Percentiles rank a stretch among this genome's conserved stretches.
Evolutionary conservation across 2,329 filamentous ascomycete species (phyloP).

Genomic region (Pestalotiopsis sp.): DNA sequence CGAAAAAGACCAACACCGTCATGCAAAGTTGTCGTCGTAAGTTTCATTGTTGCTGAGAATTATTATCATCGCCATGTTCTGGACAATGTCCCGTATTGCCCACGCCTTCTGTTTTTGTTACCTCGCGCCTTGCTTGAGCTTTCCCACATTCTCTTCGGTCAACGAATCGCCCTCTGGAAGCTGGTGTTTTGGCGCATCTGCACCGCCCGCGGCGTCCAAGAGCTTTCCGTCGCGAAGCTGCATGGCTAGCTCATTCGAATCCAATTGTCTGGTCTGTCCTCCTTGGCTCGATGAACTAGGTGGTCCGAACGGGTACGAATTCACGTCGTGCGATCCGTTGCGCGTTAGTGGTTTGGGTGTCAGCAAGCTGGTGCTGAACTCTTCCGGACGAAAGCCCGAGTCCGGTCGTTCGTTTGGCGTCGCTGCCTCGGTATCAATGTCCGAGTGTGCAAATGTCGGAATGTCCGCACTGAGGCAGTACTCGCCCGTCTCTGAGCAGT

Average conservation of each 20-base stretch:
- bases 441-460: slow-evolving; percentile 19
- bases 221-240: slow-evolving; percentile 49
- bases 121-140: slow-evolving; percentile 38
- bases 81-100: neutral
- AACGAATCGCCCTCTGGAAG: slow-evolving; percentile 46
- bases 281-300: neutral
- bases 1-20: neutral
- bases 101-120: neutral
- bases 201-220: slow-evolving; percentile 46
- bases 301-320: slow-evolving; percentile 42
- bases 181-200: slow-evolving; percentile 26
- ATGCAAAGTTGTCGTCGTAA: neutral
- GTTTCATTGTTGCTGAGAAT: neutral
- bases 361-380: slow-evolving; percentile 24
- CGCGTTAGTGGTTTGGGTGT: slow-evolving; percentile 44
- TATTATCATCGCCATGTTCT: neutral
- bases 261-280: slow-evolving; percentile 34
- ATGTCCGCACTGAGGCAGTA: slow-evolving; percentile 36
- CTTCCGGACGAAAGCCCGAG: slow-evolving; percentile 13
- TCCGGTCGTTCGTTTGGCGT: slow-evolving; percentile 18
- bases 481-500: slow-evolving; percentile 49
- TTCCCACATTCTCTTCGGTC: slow-evolving; percentile 58
- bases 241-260: slow-evolving; percentile 39
- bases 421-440: slow-evolving; percentile 17
- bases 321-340: slow-evolving; percentile 38